A percentile compares a stretch with the other conserved stretches of the same genome.
Conservation (phyloP, 2,329 filamentous ascomycete genomes). For the Penicillium thymicola region DNA sequence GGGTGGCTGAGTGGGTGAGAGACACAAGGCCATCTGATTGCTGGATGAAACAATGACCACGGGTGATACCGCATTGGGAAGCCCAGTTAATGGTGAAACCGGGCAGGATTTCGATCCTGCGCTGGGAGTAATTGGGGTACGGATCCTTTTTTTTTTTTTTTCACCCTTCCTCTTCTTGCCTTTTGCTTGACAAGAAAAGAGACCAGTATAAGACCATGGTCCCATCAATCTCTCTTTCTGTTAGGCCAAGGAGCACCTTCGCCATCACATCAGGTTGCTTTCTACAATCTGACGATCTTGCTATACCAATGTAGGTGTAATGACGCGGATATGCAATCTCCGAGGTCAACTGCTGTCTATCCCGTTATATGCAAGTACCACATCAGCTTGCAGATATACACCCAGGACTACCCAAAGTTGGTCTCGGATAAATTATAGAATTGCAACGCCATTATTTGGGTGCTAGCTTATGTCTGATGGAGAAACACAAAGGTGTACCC, state of each 20-base stretch:
- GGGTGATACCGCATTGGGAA: slow-evolving; percentile 1
- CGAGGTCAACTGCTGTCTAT: not conserved
- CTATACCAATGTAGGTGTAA: not conserved
- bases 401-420: not conserved
- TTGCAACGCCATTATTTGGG: not conserved
- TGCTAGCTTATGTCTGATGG: not conserved
- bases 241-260: not conserved
- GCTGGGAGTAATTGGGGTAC: not conserved
- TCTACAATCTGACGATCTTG: not conserved
- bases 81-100: not conserved
- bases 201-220: too few relatives aligned
- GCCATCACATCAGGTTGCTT: too few relatives aligned
- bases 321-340: not conserved
- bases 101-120: not conserved
- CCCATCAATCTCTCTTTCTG: not conserved
- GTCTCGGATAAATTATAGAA: not conserved
- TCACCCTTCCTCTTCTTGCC: not conserved
- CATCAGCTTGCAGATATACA: not conserved
- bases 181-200: not conserved
- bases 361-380: not conserved
- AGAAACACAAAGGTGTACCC: not conserved
- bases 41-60: not conserved
- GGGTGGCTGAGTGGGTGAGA: slow-evolving; percentile 2
- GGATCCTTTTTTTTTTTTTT: not conserved
- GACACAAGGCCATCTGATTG: not conserved